Evolutionary conservation across 306 rosid species (phyloP), one percentile per base, ranked within the genome.

Genomic region (Hippophae rhamnoides): DNA sequence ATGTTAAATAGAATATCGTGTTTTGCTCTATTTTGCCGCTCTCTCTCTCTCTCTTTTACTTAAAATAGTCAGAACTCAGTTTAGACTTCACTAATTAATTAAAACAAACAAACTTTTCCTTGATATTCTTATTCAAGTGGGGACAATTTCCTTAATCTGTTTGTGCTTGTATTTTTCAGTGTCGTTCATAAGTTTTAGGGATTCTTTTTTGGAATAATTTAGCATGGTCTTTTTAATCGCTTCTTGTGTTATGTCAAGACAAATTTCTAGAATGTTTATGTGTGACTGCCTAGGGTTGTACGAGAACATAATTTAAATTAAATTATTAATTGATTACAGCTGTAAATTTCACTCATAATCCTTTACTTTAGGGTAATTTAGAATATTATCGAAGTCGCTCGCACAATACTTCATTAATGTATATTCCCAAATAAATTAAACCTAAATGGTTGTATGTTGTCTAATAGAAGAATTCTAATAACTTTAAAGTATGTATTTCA

Each of bases 251-350:
- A 43, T 13, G 50, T 45, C 38, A 8, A 45, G 77, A 67, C 64
- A 73, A 61, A 73, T 40, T 50, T 66, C 47, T 53, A 12, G 65
- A 61, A 56, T 66, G 68, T 56, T 56, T 66, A 55, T 66, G 67
- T 52, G 57, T 60, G 64, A 72, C 54, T 41, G 10, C 60, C 56
- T 40, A 13, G 27, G 55, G 46, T 18, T 31, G 13, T 13, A 38
- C 7, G 25, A 43, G 14, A n/a, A 31, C 9, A 27, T 68, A 4
- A 57, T 43, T 47, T 6, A 12, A 49, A 57, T 57, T 46, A 14
- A 57, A 41, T 2, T 12, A 11, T 11, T 9, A 38, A 63, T 70
- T 70, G 66, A 45, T 71, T 46, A 64, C 75, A 71, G 70, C 70
- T 64, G 67, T 14, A 31, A 5, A 10, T 61, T 47, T 47, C 45